Conservation (phyloP, 169 alveolate genomes). For the Eimeria nieschulzi region DNA sequence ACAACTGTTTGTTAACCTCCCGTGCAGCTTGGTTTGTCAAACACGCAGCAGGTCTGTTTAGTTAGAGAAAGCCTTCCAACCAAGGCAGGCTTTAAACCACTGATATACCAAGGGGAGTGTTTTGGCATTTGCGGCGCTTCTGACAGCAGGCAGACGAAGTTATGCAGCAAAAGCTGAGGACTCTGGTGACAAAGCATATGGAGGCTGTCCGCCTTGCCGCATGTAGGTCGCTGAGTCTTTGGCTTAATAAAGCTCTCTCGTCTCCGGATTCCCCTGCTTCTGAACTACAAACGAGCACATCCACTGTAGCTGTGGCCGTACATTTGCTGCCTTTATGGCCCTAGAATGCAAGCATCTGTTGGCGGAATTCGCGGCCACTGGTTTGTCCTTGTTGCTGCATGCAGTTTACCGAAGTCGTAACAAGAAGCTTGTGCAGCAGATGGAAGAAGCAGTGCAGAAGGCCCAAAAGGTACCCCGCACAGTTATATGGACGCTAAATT, state of each 20-base stretch:
- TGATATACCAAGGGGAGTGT: no score
- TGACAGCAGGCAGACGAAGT: constrained; percentile 20
- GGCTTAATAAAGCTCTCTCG: background rate
- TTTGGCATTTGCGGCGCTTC: no score
- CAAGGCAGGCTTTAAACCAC: no score
- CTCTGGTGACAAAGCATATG: constrained; percentile 47
- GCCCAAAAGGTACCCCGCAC: constrained; percentile 2
- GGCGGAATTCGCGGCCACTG: background rate
- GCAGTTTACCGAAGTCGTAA: constrained; percentile 55
- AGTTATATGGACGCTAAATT: background rate
- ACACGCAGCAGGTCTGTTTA: no score
- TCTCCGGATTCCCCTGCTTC: background rate
- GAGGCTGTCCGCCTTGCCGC: constrained; percentile 59
- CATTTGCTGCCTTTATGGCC: background rate
- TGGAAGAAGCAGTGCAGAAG: constrained; percentile 28
- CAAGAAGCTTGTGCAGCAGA: constrained; percentile 28
- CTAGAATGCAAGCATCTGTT: no score
- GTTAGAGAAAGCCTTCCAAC: no score
- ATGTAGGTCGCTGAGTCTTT: background rate
- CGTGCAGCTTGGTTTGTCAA: no score
- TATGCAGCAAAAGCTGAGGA: constrained; percentile 24
- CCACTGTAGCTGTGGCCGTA: background rate
- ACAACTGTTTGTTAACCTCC: no score
- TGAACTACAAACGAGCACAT: background rate
- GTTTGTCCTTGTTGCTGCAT: constrained; percentile 15